A percentile compares a stretch with the other conserved stretches of the same genome.
phyloP scores from a whole-genome alignment of 306 rosid genomes.

The Rosa persica region DNA sequence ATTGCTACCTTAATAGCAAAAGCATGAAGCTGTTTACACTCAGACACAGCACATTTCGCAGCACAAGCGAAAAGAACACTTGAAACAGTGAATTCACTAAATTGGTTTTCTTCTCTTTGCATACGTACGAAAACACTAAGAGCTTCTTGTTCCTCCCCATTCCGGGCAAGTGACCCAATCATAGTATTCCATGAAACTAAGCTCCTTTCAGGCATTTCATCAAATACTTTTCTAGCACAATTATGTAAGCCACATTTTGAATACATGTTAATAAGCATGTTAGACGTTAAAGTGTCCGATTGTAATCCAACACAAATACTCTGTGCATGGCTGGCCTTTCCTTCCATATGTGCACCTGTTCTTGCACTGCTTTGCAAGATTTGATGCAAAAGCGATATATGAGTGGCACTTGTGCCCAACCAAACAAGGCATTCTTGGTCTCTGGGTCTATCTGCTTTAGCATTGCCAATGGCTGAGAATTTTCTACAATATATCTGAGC shows the following conservation, averaged over 20 bases:
- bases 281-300: conserved; percentile 53
- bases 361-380: conserved; percentile 58
- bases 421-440: conserved; percentile 28
- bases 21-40: conserved; percentile 74
- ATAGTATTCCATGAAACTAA: conserved; percentile 80
- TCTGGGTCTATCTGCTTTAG: conserved; percentile 22
- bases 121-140: conserved; percentile 55
- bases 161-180: conserved; percentile 68
- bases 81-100: conserved; percentile 77
- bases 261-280: conserved; percentile 75
- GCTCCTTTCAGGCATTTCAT: conserved; percentile 68
- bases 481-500: conserved; percentile 22
- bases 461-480: conserved; percentile 37
- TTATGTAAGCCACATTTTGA: conserved; percentile 57
- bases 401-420: conserved; percentile 24
- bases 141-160: conserved; percentile 57
- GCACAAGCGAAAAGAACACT: conserved; percentile 83
- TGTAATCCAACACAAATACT: conserved; percentile 52
- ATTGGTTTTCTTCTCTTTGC: conserved; percentile 63
- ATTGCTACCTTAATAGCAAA: conserved; percentile 63
- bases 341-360: conserved; percentile 42
- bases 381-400: conserved; percentile 44
- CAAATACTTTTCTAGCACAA: conserved; percentile 53
- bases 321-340: conserved; percentile 69
- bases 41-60: conserved; percentile 46